Percentiles rank a stretch among this genome's conserved stretches.
Evolutionary conservation across 441 rosid genomes (phyloP).

Genomic region (Cnidoscolus chayamansa): DNA sequence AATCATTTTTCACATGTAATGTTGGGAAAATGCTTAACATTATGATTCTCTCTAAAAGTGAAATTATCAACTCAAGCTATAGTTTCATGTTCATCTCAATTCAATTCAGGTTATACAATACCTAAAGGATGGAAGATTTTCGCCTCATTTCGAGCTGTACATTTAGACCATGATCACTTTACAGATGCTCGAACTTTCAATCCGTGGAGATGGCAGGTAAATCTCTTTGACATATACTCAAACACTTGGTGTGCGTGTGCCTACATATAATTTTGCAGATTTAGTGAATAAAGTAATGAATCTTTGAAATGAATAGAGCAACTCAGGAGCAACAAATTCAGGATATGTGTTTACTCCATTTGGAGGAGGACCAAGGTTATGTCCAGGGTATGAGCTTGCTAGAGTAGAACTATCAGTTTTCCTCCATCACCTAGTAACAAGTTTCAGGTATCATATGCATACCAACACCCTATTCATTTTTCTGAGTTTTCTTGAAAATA

Average conservation of each 20-base stretch:
- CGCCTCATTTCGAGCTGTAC: constrained; percentile 89
- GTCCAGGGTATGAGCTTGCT: constrained; percentile 95
- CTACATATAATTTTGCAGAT: no score
- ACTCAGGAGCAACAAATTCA: constrained; percentile 46
- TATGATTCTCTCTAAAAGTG: neutral
- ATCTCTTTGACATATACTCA: neutral
- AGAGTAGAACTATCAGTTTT: constrained; percentile 85
- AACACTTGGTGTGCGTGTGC: no score
- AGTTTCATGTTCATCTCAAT: neutral
- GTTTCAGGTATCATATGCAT: constrained; percentile 55
- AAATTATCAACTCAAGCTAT: neutral
- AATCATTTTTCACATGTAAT: constrained; percentile 5
- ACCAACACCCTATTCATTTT: neutral
- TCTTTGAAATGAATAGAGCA: constrained; percentile 37
- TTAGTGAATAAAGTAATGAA: neutral
- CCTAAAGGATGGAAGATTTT: constrained; percentile 94
- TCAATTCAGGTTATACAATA: constrained; percentile 58
- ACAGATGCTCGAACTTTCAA: constrained; percentile 85
- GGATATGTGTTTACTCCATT: constrained; percentile 73
- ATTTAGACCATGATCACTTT: constrained; percentile 70
- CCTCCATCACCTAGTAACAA: constrained; percentile 79
- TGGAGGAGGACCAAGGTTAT: constrained; percentile 87
- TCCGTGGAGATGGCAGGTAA: constrained; percentile 99
- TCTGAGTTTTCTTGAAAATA: neutral
- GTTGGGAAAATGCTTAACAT: constrained; percentile 1